These are phyloP conservation scores for Populus simonii DNA, from an alignment of 345 rosid species.

Conservation along the genomic window DNA sequence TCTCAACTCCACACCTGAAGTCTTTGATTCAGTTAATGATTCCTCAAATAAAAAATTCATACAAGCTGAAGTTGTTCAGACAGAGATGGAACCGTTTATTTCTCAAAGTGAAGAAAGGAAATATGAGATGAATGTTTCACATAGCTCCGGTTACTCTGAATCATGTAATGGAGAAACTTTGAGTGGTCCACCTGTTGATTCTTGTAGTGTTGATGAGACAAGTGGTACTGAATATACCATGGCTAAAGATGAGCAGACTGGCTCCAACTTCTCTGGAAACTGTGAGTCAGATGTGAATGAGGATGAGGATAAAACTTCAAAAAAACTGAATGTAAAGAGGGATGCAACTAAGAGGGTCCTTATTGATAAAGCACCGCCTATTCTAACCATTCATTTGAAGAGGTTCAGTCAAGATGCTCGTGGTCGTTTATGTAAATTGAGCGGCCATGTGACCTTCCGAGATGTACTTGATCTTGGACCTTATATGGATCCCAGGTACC, in stretches of 20 bases:
- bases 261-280: conserved; percentile 31
- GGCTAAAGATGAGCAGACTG: conserved; percentile 26
- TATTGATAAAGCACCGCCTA: conserved; percentile 70
- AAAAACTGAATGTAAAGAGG: conserved; percentile 64
- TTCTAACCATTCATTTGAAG: conserved; percentile 84
- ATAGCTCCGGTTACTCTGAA: conserved; percentile 22
- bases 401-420: conserved; percentile 94
- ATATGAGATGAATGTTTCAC: conserved; percentile 18
- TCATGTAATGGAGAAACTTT: conserved; percentile 32
- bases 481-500: conserved; percentile 81
- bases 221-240: conserved; percentile 15
- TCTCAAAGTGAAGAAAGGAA: conserved; percentile 18
- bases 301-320: conserved; percentile 39
- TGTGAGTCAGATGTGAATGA: conserved; percentile 41
- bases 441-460: conserved; percentile 77
- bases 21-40: conserved; percentile 23
- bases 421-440: conserved; percentile 89
- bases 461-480: conserved; percentile 69
- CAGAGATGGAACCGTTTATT: conserved; percentile 12
- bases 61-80: conserved; percentile 25
- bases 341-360: conserved; percentile 86
- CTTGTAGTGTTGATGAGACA: conserved; percentile 32
- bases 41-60: conserved; percentile 24
- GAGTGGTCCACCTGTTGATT: conserved; percentile 29
- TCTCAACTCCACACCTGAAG: conserved; percentile 15